Percentiles rank a stretch among this genome's conserved stretches.
Evolutionary conservation across 2,329 filamentous ascomycete genomes (phyloP).

Genomic region (Epichloe gansuensis): DNA sequence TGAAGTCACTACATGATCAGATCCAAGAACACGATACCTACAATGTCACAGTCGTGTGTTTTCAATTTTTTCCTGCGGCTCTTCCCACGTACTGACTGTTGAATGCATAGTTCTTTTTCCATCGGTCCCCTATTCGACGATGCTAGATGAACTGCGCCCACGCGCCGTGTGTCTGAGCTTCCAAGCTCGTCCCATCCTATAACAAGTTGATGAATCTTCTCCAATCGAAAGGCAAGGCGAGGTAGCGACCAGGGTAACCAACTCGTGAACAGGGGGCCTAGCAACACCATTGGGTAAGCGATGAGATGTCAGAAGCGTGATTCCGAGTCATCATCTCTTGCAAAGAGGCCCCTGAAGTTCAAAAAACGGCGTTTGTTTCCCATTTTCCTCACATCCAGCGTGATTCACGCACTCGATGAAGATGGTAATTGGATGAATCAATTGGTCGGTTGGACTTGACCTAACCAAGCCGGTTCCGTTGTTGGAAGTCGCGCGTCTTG

Average conservation of each 20-base stretch:
- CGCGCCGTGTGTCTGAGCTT: neutral
- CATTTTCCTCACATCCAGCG: neutral
- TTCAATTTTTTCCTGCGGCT: neutral
- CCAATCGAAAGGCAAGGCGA: neutral
- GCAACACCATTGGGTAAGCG: neutral
- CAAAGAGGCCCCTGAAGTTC: neutral
- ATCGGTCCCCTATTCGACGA: neutral
- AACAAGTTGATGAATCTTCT: neutral
- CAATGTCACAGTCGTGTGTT: neutral
- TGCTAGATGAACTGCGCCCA: neutral
- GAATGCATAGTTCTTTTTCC: neutral
- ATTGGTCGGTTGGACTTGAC: neutral
- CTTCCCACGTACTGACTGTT: neutral
- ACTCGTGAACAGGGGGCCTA: neutral
- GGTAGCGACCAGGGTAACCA: neutral
- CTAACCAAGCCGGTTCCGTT: neutral
- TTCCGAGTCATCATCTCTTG: neutral
- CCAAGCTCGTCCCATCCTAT: neutral
- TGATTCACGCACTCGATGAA: neutral
- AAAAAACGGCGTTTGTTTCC: neutral
- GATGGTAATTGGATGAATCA: neutral
- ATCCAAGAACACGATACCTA: slow-evolving; percentile 18
- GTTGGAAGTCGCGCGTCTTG: neutral
- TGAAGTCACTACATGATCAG: slow-evolving; percentile 15
- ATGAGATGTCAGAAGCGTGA: neutral